Evolutionary conservation across 371 early-diverging fungal genomes (phyloP), one percentile per base, ranked within the genome.

Genomic region (Batrachochytrium dendrobatidis): DNA sequence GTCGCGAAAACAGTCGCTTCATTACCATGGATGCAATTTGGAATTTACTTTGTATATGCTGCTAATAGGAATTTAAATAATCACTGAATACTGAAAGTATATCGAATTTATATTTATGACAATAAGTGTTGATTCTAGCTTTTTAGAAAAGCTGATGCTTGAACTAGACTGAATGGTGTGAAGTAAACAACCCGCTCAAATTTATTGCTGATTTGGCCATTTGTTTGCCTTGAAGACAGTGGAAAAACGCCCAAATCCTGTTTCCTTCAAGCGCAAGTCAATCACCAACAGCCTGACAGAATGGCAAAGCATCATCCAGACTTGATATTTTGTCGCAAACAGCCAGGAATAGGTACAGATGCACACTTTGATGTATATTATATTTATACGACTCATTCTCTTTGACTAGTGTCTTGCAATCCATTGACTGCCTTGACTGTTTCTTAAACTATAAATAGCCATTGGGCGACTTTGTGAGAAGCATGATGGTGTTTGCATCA

Each of bases 381-480:
- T 28, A 34, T 12, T 48, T 61, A 39, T 6, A 26, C 18, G 30
- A 33, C 55, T 22, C 44, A 25, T 3, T 28, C 20, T 12, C 7
- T 51, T 29, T 22, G 12, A 28, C 48, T 17, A 18, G 4, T 28
- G 10, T 50, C 30, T 34, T n/a, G 30, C 33, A 17, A 28, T 24
- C 29, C 10, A 10, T 0, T 44, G 26, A 20, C 2, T 59, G 43
- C 10, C 53, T 17, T 34, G n/a, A n/a, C 17, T 25, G 24, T 3
- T 34, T 34, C 52, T 20, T 55, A 17, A 24, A 50, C 26, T 32
- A 26, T 6, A 3, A 25, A 8, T 54, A 77, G 92, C 94, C 46
- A 89, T 95, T 66, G 96, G 96, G n/a, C 84, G 92, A 56, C 72
- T 94, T 22, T 95, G 96, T 73, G 94, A 94, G 59, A 92, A 90